Evolutionary conservation across 371 early-diverging fungal genomes (phyloP).

Genomic region (Haplosporangium sp.): DNA sequence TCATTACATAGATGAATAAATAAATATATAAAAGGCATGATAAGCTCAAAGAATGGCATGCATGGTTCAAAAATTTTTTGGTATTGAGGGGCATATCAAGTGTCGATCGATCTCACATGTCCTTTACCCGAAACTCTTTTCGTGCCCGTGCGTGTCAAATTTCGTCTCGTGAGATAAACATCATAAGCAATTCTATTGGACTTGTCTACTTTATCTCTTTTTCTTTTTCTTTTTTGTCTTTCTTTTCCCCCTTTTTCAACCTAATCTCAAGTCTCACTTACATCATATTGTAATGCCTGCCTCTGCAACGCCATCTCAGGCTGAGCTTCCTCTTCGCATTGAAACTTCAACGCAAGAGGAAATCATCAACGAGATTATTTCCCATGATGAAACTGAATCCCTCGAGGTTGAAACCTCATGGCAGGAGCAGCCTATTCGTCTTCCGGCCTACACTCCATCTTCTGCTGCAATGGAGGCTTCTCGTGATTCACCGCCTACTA

Average conservation of each 20-base stretch:
- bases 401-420: slow-evolving; percentile 28
- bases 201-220: neutral
- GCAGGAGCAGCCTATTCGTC: slow-evolving; percentile 33
- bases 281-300: slow-evolving; percentile 3
- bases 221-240: neutral
- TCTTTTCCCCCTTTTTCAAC: slow-evolving; percentile 1
- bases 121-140: too few species aligned
- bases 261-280: neutral
- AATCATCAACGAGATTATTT: neutral
- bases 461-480: slow-evolving; percentile 19
- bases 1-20: neutral
- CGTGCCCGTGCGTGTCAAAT: neutral
- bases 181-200: neutral
- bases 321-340: slow-evolving; percentile 7
- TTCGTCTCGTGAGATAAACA: too few species aligned
- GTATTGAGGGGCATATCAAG: too few species aligned
- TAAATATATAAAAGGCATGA: neutral
- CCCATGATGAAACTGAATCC: slow-evolving; percentile 4
- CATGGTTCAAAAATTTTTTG: too few species aligned
- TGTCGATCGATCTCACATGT: too few species aligned
- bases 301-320: slow-evolving; percentile 1
- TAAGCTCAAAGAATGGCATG: too few species aligned
- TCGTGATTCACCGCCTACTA: slow-evolving; percentile 25
- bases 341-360: slow-evolving; percentile 3
- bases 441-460: slow-evolving; percentile 44